Percentiles rank a stretch among this genome's conserved stretches.
Evolutionary conservation across 1,139 yeast species (phyloP).

Genomic region (Magnusiomyces tetraspermus): DNA sequence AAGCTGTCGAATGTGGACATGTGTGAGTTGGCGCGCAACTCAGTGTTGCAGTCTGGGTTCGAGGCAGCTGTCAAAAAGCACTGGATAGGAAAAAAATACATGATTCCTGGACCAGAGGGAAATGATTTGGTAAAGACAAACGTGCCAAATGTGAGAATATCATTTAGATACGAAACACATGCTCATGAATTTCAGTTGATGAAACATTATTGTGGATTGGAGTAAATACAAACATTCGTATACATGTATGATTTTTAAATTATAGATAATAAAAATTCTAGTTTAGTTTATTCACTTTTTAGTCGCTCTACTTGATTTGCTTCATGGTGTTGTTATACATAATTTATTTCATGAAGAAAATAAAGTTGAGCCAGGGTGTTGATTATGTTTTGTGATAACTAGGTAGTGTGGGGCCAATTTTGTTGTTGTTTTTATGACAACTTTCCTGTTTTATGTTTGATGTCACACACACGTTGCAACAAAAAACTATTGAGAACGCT

Average conservation of each 20-base stretch:
- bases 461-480: no score
- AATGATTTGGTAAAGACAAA: slow-evolving; percentile 89
- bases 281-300: background rate
- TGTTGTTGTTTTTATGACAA: no score
- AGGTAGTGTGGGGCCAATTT: no score
- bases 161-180: slow-evolving; percentile 74
- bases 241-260: no score
- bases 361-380: no score
- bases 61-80: slow-evolving; percentile 75
- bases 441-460: no score
- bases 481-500: no score
- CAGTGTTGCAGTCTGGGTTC: slow-evolving; percentile 89
- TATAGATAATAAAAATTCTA: background rate
- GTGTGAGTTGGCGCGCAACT: slow-evolving; percentile 81
- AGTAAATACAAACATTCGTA: background rate
- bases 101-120: slow-evolving; percentile 56
- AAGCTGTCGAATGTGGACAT: slow-evolving; percentile 88
- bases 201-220: slow-evolving; percentile 40
- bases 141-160: slow-evolving; percentile 79
- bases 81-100: slow-evolving; percentile 78
- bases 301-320: no score
- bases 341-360: no score
- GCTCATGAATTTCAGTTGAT: slow-evolving; percentile 67
- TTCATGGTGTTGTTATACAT: no score
- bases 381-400: no score